Base-by-base conservation (phyloP, 495 filamentous ascomycete species). In the Penicillium coprophilum region DNA sequence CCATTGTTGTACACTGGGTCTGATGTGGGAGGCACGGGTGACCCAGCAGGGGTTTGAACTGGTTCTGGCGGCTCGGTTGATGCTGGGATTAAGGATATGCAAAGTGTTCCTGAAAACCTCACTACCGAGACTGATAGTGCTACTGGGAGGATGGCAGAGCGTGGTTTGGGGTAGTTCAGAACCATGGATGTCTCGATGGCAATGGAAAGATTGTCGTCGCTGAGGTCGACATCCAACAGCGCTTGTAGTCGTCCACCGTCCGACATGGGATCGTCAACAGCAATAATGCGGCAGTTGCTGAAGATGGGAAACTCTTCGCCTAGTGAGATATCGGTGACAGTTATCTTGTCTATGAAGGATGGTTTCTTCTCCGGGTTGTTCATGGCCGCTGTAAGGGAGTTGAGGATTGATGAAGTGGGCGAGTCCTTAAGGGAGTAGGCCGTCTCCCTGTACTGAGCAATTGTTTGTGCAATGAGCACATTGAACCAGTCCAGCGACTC, bases 401-500 rank as follows among this genome's bases (percentile, higher is more conserved):
- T 87, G n/a, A 98, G 82, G 21, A 98, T 92, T 7, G 94, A 95
- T 5, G 74, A 73, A 12, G 77, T 74, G n/a, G 75, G 75, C 8
- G 73, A 74, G 63, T 91, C 89, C 65, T 96, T 92, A 50, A 91
- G 84, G 27, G 89, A 81, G 30, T 82, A 80, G 23, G 94, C 94
- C 63, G 97, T 95, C 56, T 87, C 85, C 47, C 94, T 82, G 66
- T 97, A 92, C 66, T 97, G 95, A 3, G 95, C 93, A 50, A 98
- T 92, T 0, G 95, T 95, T 75, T 98, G 94, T 7, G 94, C 95
- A 51, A 97, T 86, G 53, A 98, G 80, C 23, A 98, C 94, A 71
- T 98, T 98, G 80, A 98, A 97, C 94, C 94, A 98, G 69, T 98
- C 94, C 60, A 98, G 75, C n/a, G 87, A 91, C 73, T 98, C 94